Evolutionary conservation across 768 basidiomycete genomes (phyloP), one percentile per base, ranked within the genome.

Genomic region (Boletus pseudo-olivaceus): DNA sequence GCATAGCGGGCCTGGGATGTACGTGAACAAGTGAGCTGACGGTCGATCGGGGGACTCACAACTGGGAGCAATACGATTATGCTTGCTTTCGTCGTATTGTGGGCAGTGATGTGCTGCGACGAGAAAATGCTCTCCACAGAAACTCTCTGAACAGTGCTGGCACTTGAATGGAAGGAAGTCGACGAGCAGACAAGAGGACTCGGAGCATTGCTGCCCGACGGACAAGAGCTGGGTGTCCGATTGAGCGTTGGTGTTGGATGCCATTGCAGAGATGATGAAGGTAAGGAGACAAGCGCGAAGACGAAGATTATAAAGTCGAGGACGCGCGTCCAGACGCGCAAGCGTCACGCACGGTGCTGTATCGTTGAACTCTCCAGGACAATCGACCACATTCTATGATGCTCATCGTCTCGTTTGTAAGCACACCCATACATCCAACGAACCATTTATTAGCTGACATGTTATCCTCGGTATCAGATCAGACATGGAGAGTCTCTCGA

Each of bases 161-260:
- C 91, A 94, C 71, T 86, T 88, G 78, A 93, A 88, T 0, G 91
- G 90, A 11, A 93, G 75, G 60, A 92, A 93, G 75, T 93, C 91
- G 64, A 92, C 79, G 57, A 88, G 78, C 29, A 77, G 70, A 71
- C 91, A 93, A 1, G 80, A 71, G 0, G 79, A 66, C 47, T 82
- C 76, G 14, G 85, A 82, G 71, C 91, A 93, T 62, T 89, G 85
- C 53, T 81, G 78, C 7, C 89, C 88, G 59, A 93, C 68, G 38
- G 74, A 70, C 54, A 93, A 79, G 10, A 93, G 73, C 19, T 84
- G 77, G n/a, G 72, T 60, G 51, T 85, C 80, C 51, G 71, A 78
- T 47, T 78, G 75, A 12, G 61, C 51, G 39, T 58, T 58, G 51
- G 62, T 59, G 53, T 53, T 40, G 54, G 56, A 45, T 6, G 55